Evolutionary conservation across 163 green algal species (phyloP), one percentile per base, ranked within the genome.

Genomic region (Chlorella variabilis): DNA sequence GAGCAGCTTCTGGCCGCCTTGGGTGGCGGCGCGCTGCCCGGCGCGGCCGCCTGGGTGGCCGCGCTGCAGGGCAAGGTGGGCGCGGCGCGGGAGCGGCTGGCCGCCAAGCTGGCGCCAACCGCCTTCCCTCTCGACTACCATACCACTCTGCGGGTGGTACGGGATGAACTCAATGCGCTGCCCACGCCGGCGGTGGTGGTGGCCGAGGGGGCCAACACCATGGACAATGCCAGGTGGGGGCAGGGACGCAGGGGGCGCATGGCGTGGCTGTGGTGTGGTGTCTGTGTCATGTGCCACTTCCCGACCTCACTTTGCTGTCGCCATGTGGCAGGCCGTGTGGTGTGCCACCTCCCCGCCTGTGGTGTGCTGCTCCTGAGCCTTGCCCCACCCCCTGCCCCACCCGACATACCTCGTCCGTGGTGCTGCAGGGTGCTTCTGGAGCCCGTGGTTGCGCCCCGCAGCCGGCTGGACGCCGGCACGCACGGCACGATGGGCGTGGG

Each of bases 401-500:
- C 8, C 66, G 6, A 33, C 74, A n/a, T 39, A 2, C 33, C 17
- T 7, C 42, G 25, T 21, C 0, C 3, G n/a, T n/a, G n/a, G n/a
- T n/a, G n/a, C 27, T 71, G 51, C 85, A 89, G 85, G 68, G 76
- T 92, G 38, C 71, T 89, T 0, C 82, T 93, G 45, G 87, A 88
- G 67, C 85, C 88, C 4, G 86, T 90, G n/a, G 11, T 83, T 23
- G 85, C 86, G 48, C 91, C 92, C 2, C 88, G 93, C 67, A 89
- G 88, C n/a, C 74, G 92, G 18, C 83, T 97, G 67, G 93, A 97
- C 58, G 93, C 93, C 0, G 93, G 90, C 27, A 96, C 91, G 1
- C 94, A 90, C 90, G 93, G 93, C 54, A 97, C 93, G 34, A 97
- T 97, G 93, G 93, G 93, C 25, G 90, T 97, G 49, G 93, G 93